These are phyloP conservation scores for Pyrenophora seminiperda DNA, from an alignment of 2,329 filamentous ascomycete species.

Conservation along the genomic window DNA sequence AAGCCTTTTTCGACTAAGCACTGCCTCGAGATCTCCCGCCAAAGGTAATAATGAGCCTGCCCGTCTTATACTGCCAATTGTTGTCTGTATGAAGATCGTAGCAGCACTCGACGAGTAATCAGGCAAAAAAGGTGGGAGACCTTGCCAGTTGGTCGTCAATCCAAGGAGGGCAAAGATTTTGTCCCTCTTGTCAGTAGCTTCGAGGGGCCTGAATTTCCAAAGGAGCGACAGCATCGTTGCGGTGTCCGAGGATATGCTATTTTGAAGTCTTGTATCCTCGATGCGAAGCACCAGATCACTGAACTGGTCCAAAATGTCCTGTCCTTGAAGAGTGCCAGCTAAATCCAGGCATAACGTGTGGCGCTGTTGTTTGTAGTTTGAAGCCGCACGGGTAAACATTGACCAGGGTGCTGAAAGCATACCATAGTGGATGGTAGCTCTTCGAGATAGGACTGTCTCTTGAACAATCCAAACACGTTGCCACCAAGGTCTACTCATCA, in stretches of 20 bases:
- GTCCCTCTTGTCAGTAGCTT: constrained; percentile 28
- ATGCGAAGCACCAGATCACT: constrained; percentile 23
- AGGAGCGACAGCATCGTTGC: constrained; percentile 20
- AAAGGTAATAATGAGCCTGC: constrained; percentile 18
- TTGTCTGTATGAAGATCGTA: constrained; percentile 9
- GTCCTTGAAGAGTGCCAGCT: constrained; percentile 10
- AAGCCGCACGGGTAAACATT: constrained; percentile 28
- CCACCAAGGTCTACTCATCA: constrained; percentile 25
- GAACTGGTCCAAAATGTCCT: constrained; percentile 19
- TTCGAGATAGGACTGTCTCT: constrained; percentile 27
- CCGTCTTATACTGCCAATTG: constrained; percentile 13
- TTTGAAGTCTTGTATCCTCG: constrained; percentile 16
- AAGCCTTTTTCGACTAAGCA: constrained; percentile 20
- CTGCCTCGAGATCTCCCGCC: constrained; percentile 23
- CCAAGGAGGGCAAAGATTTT: constrained; percentile 28
- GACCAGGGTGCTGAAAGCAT: constrained; percentile 28
- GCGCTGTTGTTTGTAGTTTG: constrained; percentile 16
- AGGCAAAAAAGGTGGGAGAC: constrained; percentile 11
- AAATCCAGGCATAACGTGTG: constrained; percentile 15
- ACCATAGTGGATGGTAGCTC: constrained; percentile 25
- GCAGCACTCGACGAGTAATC: constrained; percentile 15
- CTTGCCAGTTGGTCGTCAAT: constrained; percentile 22
- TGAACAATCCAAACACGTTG: constrained; percentile 31
- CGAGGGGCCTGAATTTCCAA: constrained; percentile 24
- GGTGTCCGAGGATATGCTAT: neutral